Conservation (phyloP, 2,329 filamentous ascomycete genomes). For the Cladophialophora bantiana region DNA sequence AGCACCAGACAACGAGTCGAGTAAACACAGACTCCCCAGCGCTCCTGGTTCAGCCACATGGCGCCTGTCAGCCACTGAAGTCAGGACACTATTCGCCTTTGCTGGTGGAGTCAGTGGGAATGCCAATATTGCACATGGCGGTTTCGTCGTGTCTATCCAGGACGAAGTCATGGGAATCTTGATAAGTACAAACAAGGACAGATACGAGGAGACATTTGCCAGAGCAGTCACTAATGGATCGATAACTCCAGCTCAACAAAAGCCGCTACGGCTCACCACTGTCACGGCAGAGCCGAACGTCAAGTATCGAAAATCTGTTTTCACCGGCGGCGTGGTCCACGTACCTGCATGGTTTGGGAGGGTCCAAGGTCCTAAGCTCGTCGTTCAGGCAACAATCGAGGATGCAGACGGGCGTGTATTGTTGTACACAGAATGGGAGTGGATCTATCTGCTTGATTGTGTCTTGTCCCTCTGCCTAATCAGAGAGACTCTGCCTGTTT, state of each 20-base stretch:
- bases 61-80: not conserved
- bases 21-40: not conserved
- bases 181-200: not conserved
- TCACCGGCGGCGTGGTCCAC: not conserved
- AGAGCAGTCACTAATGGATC: too few relatives aligned
- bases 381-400: not conserved
- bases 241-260: not conserved
- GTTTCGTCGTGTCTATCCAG: not conserved
- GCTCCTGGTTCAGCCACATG: not conserved
- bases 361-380: constrained; percentile 4
- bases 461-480: too few relatives aligned
- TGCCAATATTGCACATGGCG: not conserved
- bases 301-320: constrained; percentile 8
- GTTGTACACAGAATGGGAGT: too few relatives aligned
- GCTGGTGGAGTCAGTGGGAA: constrained; percentile 6
- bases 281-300: constrained; percentile 11
- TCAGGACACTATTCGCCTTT: constrained; percentile 5
- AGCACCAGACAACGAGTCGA: too few relatives aligned
- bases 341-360: constrained; percentile 9
- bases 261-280: not conserved
- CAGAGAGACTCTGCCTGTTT: too few relatives aligned
- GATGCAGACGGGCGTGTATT: constrained; percentile 4
- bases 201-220: not conserved
- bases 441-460: too few relatives aligned
- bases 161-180: constrained; percentile 8